Evolutionary conservation across 2,329 filamentous ascomycete species (phyloP), one percentile per base, ranked within the genome.

Genomic region (Penicillium sp.): DNA sequence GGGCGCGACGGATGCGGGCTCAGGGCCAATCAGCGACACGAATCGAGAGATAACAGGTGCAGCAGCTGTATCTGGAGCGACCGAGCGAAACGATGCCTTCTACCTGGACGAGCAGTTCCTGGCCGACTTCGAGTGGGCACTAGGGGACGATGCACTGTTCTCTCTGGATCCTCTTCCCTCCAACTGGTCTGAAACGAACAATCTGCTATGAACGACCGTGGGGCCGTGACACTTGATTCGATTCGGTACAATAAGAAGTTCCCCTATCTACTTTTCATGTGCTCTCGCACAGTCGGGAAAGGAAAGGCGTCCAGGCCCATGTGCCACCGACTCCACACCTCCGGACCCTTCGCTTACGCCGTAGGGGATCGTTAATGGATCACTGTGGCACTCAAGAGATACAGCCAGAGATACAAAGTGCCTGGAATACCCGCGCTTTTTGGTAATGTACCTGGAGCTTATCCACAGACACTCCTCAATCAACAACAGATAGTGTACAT

Each of bases 71-170:
- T 45, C 16, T 28, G 48, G 45, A n/a, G 35, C 18, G 10, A 18
- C 35, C 13, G 53, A 58, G 9, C 46, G 53, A 27, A 61, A 62
- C 14, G 61, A 66, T 30, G 50, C 63, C 5, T 46, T 63, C 16
- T 55, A 58, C 11, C 62, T 71, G n/a, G 65, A 72, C 40, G 70
- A 74, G 20, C 63, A 71, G 35, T 72, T 74, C 43, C 56, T 73
- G 4, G 63, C 69, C 0, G 69, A 74, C 46, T 69, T 74, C 18
- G 71, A 73, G 46, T 74, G 71, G 71, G 64, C 69, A 2, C 50
- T 72, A 11, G 59, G 61, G 2, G 67, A 69, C 25, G 68, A 69
- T 44, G 57, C 51, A 13, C 36, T 70, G 5, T 62, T 68, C 35
- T 58, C 63, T 1, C 30, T 63, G 18, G 68, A 65, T n/a, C 55